Evolutionary conservation across 371 early-diverging fungal species (phyloP).

Genomic region (Lichtheimia ramosa): DNA sequence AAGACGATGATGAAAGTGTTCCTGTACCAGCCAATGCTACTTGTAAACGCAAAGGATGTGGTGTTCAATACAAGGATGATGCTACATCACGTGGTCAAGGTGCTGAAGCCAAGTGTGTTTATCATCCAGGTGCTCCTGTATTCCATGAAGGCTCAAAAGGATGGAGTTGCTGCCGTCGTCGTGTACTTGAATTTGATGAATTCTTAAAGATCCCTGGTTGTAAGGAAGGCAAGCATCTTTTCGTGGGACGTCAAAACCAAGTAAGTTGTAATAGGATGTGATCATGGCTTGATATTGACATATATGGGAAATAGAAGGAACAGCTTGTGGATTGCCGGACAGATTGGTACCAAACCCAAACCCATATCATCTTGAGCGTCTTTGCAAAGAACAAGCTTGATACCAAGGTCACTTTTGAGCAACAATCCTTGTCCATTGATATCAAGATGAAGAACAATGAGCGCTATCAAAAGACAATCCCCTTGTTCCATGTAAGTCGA

Average conservation of each 20-base stretch:
- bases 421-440: constrained; percentile 33
- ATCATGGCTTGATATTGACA: neutral
- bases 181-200: constrained; percentile 96
- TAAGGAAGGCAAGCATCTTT: constrained; percentile 81
- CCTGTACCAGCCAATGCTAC: constrained; percentile 76
- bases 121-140: constrained; percentile 87
- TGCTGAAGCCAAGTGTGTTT: constrained; percentile 66
- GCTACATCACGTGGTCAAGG: constrained; percentile 61
- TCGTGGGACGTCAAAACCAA: constrained; percentile 52
- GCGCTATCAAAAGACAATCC: constrained; percentile 56
- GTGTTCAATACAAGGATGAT: constrained; percentile 61
- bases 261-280: constrained; percentile 9
- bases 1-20: constrained; percentile 69
- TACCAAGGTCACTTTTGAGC: constrained; percentile 64
- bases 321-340: constrained; percentile 77
- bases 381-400: constrained; percentile 87
- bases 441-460: constrained; percentile 64
- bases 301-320: constrained; percentile 27
- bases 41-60: constrained; percentile 88
- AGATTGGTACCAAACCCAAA: constrained; percentile 94
- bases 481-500: constrained; percentile 54
- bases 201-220: constrained; percentile 94
- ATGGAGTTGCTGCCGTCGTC: constrained; percentile 85
- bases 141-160: constrained; percentile 95
- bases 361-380: constrained; percentile 80